Percentiles rank a stretch among this genome's conserved stretches.
These are phyloP conservation scores for Ogataea angusta DNA, from an alignment of 805 yeast species.

Conservation along the genomic window DNA sequence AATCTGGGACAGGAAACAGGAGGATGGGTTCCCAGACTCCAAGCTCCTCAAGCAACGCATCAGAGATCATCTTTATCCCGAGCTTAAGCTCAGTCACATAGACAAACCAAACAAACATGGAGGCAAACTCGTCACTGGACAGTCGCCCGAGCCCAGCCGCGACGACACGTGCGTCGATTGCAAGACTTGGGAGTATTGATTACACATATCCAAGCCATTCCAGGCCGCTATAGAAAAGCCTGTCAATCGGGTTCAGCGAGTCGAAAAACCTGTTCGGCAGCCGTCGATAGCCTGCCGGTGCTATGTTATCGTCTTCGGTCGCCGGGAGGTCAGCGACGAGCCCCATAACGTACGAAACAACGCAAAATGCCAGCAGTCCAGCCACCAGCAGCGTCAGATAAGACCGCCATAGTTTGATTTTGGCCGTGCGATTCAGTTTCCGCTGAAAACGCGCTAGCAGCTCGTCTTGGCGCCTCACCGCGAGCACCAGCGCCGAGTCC, in stretches of 20 bases:
- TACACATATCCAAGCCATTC: constrained; percentile 15
- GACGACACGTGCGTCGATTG: constrained; percentile 30
- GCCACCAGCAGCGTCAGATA: not conserved
- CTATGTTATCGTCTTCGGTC: constrained; percentile 11
- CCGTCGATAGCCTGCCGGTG: constrained; percentile 19
- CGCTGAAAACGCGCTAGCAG: constrained; percentile 9
- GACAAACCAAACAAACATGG: constrained; percentile 38
- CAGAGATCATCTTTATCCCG: constrained; percentile 57
- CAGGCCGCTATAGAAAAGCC: constrained; percentile 8
- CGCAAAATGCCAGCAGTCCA: not conserved
- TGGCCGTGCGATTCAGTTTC: constrained; percentile 11
- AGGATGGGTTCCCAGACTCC: constrained; percentile 85
- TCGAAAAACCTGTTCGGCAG: constrained; percentile 18
- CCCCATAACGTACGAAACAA: constrained; percentile 15
- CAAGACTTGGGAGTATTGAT: constrained; percentile 30
- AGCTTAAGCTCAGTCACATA: constrained; percentile 57
- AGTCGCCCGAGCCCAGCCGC: not conserved
- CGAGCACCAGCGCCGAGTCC: constrained; percentile 5
- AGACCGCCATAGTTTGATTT: constrained; percentile 10
- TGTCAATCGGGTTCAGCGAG: constrained; percentile 15
- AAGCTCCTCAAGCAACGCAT: constrained; percentile 70
- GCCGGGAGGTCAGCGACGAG: constrained; percentile 17
- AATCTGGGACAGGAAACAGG: constrained; percentile 58
- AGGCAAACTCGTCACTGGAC: constrained; percentile 20
- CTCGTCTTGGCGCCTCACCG: constrained; percentile 13